These are phyloP conservation scores for Pseudotsuga menziesii DNA, from an alignment of 75 land plant species.

Conservation along the genomic window DNA sequence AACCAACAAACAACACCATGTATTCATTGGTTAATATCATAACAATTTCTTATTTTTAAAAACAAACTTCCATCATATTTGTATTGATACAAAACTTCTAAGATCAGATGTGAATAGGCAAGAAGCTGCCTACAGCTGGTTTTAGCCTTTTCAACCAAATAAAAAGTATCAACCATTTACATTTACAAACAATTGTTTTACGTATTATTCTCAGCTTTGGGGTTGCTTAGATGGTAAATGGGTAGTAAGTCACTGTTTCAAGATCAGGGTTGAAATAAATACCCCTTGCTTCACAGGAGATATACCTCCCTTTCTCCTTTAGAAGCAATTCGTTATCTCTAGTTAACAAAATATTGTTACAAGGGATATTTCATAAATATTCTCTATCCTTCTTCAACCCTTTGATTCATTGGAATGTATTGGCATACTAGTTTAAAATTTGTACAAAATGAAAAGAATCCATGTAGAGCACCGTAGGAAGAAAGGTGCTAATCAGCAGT, in stretches of 20 bases:
- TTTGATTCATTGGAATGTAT: not conserved
- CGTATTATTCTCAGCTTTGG: not conserved
- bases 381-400: not conserved
- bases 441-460: constrained; percentile 9
- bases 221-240: not conserved
- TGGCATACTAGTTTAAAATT: not conserved
- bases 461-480: no score
- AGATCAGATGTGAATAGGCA: not conserved
- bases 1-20: not conserved
- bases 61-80: not conserved
- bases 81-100: not conserved
- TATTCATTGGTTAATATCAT: not conserved
- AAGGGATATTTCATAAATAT: no score
- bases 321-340: no score
- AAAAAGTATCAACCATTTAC: not conserved
- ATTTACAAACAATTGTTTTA: no score
- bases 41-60: not conserved
- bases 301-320: no score
- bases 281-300: not conserved
- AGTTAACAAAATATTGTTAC: no score
- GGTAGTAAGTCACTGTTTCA: not conserved
- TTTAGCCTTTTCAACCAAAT: no score
- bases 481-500: not conserved
- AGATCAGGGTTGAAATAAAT: not conserved
- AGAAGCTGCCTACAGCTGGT: not conserved